Base-by-base conservation (phyloP, 495 filamentous ascomycete species). In the Aspergillus leporis region DNA sequence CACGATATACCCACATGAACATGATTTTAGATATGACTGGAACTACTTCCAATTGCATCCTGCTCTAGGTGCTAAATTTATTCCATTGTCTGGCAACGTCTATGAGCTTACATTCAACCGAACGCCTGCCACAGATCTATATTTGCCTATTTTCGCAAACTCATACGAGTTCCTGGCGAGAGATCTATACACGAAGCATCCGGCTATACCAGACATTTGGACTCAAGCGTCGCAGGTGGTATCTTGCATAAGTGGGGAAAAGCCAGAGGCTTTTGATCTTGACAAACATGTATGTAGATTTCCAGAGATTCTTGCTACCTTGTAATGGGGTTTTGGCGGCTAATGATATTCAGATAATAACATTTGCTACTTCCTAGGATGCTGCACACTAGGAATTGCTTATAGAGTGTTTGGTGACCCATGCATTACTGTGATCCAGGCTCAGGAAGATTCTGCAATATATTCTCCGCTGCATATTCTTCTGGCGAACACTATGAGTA, bases 21-120 rank as follows among this genome's bases (percentile, higher is more conserved):
- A 60, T 49, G 51, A 60, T 41, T 60, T 60, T 51, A 54, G 36
- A 21, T 40, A 18, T 18, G 58, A 60, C 21, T 60, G 58, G 58
- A 60, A 50, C 19, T 60, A 60, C 41, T 45, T 60, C 13, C 58
- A 53, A 34, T 55, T 60, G 12, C 51, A 51, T 30, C 41, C 58
- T 40, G 49, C 53, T 21, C 10, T 60, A 5, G 51, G 58, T 4
- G 58, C 51, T 28, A 25, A 31, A 10, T 60, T 60, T 28, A 51
- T 49, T 16, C 58, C 43, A 12, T 18, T 43, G 1, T 52, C 58
- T 3, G 58, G 21, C 0, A 41, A 31, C 8, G 51, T 60, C 8
- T 60, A 49, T 41, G 58, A 60, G 31, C 58, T 60, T 28, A 22
- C 36, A 16, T 60, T 60, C 21, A 54, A 50, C 21, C 23, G 25